Conservation (phyloP, 495 filamentous ascomycete species). For the Penicillium malachiteum region DNA sequence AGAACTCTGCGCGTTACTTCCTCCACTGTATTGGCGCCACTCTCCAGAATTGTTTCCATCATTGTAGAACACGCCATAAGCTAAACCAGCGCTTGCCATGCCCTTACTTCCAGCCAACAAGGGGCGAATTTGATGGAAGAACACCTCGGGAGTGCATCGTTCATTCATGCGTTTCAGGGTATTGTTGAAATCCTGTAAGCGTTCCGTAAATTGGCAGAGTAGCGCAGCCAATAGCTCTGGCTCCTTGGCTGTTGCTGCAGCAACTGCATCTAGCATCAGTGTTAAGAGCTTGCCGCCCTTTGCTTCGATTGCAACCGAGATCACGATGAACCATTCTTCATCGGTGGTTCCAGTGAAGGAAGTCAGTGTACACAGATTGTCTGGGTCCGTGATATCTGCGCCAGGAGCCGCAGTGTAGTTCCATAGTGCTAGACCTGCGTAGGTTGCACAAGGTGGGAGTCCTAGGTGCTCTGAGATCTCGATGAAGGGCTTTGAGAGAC, state of each 20-base stretch:
- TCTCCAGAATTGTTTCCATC: slow-evolving; percentile 63
- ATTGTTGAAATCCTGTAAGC: slow-evolving; percentile 72
- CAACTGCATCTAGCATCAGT: slow-evolving; percentile 80
- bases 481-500: slow-evolving; percentile 78
- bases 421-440: slow-evolving; percentile 86
- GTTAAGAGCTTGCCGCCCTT: slow-evolving; percentile 79
- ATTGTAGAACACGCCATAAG: slow-evolving; percentile 85
- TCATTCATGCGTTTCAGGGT: slow-evolving; percentile 85
- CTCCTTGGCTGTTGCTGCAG: slow-evolving; percentile 65
- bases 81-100: slow-evolving; percentile 89
- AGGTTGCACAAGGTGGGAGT: slow-evolving; percentile 89
- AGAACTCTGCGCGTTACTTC: slow-evolving; percentile 92
- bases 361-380: slow-evolving; percentile 75
- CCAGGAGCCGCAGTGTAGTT: slow-evolving; percentile 78
- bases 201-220: slow-evolving; percentile 72
- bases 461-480: slow-evolving; percentile 76
- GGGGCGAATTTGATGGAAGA: slow-evolving; percentile 88
- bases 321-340: slow-evolving; percentile 96
- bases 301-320: slow-evolving; percentile 94
- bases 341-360: slow-evolving; percentile 93
- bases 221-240: slow-evolving; percentile 63
- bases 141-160: slow-evolving; percentile 78
- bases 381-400: slow-evolving; percentile 72
- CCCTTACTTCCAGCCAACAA: slow-evolving; percentile 94
- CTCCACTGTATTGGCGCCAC: slow-evolving; percentile 80